A percentile compares a stretch with the other conserved stretches of the same genome.
Conservation (phyloP, 2,329 filamentous ascomycete genomes). For the Metarhizium sp. region DNA sequence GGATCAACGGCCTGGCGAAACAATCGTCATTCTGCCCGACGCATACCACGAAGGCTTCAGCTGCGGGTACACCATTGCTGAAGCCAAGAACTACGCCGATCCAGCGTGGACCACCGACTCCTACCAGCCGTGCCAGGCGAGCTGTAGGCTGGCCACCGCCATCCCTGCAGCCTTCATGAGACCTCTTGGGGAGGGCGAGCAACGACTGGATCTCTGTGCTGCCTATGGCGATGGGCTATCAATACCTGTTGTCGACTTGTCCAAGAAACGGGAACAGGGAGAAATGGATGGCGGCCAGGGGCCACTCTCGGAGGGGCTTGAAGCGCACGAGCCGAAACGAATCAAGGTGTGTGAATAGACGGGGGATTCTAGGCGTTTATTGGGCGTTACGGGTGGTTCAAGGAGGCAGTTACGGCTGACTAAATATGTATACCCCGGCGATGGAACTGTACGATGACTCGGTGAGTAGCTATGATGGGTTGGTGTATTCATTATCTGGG, state of each 20-base stretch:
- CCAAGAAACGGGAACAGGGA: neutral
- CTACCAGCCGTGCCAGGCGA: conserved; percentile 24
- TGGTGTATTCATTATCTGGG: too few species aligned
- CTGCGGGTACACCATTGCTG: conserved; percentile 30
- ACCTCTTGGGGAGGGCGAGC: conserved; percentile 21
- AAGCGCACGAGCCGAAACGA: conserved; percentile 2
- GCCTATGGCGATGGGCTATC: conserved; percentile 9
- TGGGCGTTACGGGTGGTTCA: neutral
- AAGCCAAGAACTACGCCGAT: conserved; percentile 31
- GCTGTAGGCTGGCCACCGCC: conserved; percentile 24
- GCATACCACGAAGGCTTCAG: conserved; percentile 32
- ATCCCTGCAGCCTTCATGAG: conserved; percentile 26
- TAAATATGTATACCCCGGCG: too few species aligned
- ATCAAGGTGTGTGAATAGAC: conserved; percentile 2
- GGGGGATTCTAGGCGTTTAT: too few species aligned
- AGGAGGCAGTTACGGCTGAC: neutral
- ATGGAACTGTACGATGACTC: too few species aligned
- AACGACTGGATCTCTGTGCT: conserved; percentile 23
- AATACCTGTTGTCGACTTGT: neutral
- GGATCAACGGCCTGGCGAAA: conserved; percentile 29
- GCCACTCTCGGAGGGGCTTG: neutral
- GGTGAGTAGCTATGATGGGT: too few species aligned
- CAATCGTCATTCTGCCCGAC: conserved; percentile 29
- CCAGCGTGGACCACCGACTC: conserved; percentile 23
- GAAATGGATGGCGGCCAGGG: neutral